Conservation (phyloP, 495 filamentous ascomycete species). For the Viridothelium virens region DNA sequence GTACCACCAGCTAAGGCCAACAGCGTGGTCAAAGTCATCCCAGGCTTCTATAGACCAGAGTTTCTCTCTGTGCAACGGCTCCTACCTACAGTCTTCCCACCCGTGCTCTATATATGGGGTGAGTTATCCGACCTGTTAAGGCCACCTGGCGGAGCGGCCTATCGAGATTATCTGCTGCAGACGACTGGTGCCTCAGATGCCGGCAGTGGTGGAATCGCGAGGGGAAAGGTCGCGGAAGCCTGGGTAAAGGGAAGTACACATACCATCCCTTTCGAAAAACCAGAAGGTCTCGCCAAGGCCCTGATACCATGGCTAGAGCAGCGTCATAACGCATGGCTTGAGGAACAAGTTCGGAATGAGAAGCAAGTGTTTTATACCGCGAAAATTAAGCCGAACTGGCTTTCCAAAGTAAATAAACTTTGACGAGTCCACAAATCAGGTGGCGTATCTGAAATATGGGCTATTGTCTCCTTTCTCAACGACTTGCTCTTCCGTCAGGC, state of each 20-base stretch:
- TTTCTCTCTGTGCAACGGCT: constrained; percentile 49
- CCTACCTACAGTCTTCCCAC: constrained; percentile 62
- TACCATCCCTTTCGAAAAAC: constrained; percentile 51
- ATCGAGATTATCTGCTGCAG: constrained; percentile 52
- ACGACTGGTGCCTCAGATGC: constrained; percentile 47
- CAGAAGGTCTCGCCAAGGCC: constrained; percentile 18
- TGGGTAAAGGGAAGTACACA: constrained; percentile 65
- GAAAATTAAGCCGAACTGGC: not conserved
- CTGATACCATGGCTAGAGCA: constrained; percentile 28
- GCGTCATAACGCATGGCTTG: not conserved
- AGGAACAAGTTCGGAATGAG: not conserved
- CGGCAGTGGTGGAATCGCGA: constrained; percentile 55
- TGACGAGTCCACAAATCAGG: not conserved
- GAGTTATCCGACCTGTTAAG: constrained; percentile 31
- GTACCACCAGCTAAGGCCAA: constrained; percentile 30
- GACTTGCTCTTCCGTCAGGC: constrained; percentile 3
- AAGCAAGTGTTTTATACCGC: not conserved
- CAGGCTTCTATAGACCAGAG: constrained; percentile 67
- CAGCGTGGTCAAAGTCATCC: not conserved
- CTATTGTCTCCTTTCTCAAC: constrained; percentile 3
- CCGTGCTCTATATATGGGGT: constrained; percentile 65
- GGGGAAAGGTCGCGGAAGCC: constrained; percentile 58
- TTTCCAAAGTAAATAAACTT: not conserved
- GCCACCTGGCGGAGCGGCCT: not conserved
- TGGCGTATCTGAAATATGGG: constrained; percentile 8